These are phyloP conservation scores for Arachnomyces sp. DNA, from an alignment of 2,329 filamentous ascomycete genomes.

Conservation along the genomic window DNA sequence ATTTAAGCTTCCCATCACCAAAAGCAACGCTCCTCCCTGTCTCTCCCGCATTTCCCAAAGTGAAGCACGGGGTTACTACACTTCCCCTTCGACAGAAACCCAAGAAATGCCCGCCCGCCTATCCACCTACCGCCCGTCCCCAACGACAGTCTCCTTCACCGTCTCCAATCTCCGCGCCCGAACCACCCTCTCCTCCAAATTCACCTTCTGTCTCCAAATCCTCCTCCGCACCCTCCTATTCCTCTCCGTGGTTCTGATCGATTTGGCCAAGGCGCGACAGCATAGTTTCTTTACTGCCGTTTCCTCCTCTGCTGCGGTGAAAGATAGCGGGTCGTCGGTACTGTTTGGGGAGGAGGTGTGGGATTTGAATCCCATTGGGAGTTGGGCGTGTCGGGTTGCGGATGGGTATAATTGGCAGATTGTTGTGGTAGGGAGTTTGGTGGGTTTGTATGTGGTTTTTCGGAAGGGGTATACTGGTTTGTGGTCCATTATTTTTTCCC, in stretches of 20 bases:
- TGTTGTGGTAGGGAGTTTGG: constrained; percentile 30
- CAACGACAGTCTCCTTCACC: constrained; percentile 86
- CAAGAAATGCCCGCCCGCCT: constrained; percentile 52
- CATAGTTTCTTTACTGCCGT: constrained; percentile 21
- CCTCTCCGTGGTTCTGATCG: constrained; percentile 31
- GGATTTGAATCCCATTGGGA: constrained; percentile 26
- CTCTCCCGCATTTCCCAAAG: constrained; percentile 4
- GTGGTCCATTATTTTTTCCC: constrained; percentile 8
- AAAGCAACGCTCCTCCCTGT: constrained; percentile 1
- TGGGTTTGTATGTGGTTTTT: constrained; percentile 39
- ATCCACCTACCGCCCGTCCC: constrained; percentile 52
- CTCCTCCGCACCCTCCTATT: constrained; percentile 40
- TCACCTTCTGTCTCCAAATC: constrained; percentile 38
- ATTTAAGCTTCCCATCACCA: constrained; percentile 1
- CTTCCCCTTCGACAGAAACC: background rate
- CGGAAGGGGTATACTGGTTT: constrained; percentile 46
- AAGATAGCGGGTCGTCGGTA: constrained; percentile 14
- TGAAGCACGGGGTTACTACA: constrained; percentile 5
- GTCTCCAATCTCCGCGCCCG: constrained; percentile 67
- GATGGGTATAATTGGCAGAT: constrained; percentile 36
- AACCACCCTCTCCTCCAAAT: constrained; percentile 39
- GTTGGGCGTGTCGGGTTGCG: constrained; percentile 26
- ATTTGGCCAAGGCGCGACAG: constrained; percentile 27
- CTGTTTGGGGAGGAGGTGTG: constrained; percentile 27
- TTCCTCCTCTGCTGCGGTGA: background rate